Percentiles rank a stretch among this genome's conserved stretches.
Conservation (phyloP, 2,329 filamentous ascomycete genomes). For the Trichoderma sp. region DNA sequence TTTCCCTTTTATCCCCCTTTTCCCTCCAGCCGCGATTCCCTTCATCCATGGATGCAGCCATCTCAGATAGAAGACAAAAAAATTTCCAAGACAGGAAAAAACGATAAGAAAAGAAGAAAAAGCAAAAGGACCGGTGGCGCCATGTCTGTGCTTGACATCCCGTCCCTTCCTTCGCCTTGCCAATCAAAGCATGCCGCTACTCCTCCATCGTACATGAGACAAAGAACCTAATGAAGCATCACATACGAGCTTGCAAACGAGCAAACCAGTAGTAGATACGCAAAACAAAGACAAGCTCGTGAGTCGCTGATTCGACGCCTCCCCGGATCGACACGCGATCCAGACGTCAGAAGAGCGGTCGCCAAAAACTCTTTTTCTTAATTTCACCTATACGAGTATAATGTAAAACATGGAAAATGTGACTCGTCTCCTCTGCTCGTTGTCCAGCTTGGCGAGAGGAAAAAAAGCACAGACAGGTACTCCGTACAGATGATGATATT, state of each 20-base stretch:
- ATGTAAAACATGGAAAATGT: neutral
- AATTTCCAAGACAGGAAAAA: neutral
- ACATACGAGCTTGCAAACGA: neutral
- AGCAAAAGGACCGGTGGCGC: neutral
- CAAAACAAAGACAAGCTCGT: neutral
- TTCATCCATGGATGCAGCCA: neutral
- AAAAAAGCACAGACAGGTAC: neutral
- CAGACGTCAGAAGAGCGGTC: slow-evolving; percentile 13
- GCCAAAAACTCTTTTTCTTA: neutral
- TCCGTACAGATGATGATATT: too few relatives aligned
- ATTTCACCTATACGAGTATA: neutral
- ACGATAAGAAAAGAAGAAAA: neutral
- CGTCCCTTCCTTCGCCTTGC: neutral
- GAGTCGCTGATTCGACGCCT: neutral
- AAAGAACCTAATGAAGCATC: neutral
- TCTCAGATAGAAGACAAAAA: neutral
- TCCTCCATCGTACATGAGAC: neutral
- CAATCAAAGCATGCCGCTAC: neutral
- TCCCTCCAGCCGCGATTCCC: neutral
- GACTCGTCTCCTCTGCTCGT: neutral
- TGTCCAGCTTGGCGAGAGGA: neutral
- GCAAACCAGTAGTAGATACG: neutral
- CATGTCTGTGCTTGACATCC: neutral
- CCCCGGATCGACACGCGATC: neutral
- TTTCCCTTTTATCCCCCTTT: neutral